Evolutionary conservation across 805 yeast species (phyloP), one percentile per base, ranked within the genome.

Genomic region (Candida corydali): DNA sequence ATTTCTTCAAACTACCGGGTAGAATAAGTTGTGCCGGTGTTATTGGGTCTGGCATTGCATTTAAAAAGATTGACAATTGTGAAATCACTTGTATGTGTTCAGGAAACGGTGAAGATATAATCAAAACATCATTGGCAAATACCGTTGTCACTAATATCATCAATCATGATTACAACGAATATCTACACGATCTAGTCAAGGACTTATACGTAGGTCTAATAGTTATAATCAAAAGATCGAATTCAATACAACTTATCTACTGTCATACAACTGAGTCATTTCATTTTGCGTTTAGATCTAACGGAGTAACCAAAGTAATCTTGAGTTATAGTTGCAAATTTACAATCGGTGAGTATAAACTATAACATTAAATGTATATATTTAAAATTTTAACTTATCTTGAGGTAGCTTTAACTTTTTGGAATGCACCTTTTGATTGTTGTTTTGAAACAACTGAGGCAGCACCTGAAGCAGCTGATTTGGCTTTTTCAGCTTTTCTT

Each of bases 391-490:
- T 5, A 10, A 38, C 28, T 82, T 87, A 88, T 84, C 96, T 96
- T 73, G 96, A 87, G 66, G 95, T 83, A 61, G 96, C 94, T 59
- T 80, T 82, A 62, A 88, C 96, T 79, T 88, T 88, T 75, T 85
- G 93, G 87, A 85, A 86, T 70, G 95, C 87, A 79, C 97, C 97
- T 80, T 86, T 88, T 65, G 91, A 88, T 72, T 83, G 93, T 80
- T 87, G 94, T 81, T 91, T 91, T 61, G 96, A 85, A 67, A 86
- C 71, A 45, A 55, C 46, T 16, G 39, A 36, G 44, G 51, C 51
- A 64, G 82, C 86, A 64, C 77, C 79, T 60, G 82, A 66, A 66
- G 86, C 88, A 68, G 81, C 87, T 58, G 70, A 67, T 69, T 78
- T 80, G 59, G 94, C 94, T 75, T 83, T 82, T 60, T 82, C 89